These are phyloP conservation scores for Prunus mume DNA, from an alignment of 306 rosid genomes.

Conservation along the genomic window DNA sequence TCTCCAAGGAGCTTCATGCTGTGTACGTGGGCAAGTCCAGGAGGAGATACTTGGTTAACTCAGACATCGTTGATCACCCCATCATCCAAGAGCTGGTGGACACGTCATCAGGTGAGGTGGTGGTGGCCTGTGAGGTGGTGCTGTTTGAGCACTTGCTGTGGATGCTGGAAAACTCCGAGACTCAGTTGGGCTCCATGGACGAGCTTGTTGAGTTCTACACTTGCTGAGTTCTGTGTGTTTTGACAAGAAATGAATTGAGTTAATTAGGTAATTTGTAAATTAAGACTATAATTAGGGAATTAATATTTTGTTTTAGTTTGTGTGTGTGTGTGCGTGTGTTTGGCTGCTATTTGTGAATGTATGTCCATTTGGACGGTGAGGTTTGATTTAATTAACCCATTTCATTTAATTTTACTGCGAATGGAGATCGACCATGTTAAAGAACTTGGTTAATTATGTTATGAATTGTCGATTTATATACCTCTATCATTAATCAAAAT, in stretches of 20 bases:
- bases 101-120: conserved; percentile 36
- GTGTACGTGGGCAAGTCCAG: conserved; percentile 80
- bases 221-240: conserved; percentile 38
- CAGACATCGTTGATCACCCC: conserved; percentile 67
- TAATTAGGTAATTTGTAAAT: neutral
- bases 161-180: conserved; percentile 75
- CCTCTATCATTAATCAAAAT: too few relatives aligned
- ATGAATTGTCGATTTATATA: too few relatives aligned
- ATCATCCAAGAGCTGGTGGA: conserved; percentile 78
- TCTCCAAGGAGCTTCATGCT: conserved; percentile 35
- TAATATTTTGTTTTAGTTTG: neutral
- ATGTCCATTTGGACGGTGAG: conserved; percentile 17
- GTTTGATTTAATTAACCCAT: conserved; percentile 6
- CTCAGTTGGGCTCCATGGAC: conserved; percentile 73
- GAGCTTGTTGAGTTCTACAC: conserved; percentile 82
- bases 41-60: conserved; percentile 60
- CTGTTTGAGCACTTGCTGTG: conserved; percentile 88
- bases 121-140: conserved; percentile 79
- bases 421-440: conserved; percentile 8
- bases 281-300: conserved; percentile 16
- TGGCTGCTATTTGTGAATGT: neutral
- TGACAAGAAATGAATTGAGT: neutral
- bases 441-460: neutral
- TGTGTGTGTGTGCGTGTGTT: neutral
- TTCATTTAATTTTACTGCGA: neutral